phyloP scores from a whole-genome alignment of 768 basidiomycete genomes.

The Glaciozyma antarctica region DNA sequence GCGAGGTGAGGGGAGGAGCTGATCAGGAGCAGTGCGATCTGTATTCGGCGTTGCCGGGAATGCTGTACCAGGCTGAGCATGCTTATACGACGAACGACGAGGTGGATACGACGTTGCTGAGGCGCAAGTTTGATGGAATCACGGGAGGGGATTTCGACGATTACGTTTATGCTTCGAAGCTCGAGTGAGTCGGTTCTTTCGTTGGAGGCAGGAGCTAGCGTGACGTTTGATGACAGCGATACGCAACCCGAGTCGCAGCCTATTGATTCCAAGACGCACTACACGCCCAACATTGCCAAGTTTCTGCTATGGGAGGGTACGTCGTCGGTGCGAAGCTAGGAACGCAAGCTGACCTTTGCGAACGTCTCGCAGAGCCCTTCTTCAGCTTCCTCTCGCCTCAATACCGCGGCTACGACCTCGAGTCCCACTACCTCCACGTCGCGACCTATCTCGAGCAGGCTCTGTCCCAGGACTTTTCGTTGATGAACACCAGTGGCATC shows the following conservation, averaged over 20 bases:
- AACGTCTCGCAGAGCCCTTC: conserved; percentile 28
- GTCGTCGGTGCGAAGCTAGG: not conserved
- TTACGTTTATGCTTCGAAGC: conserved; percentile 31
- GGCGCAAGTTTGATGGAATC: conserved; percentile 33
- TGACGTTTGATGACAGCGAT: conserved; percentile 16
- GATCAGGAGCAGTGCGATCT: not conserved
- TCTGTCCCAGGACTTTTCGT: conserved; percentile 19
- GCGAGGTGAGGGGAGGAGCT: conserved; percentile 17
- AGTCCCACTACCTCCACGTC: conserved; percentile 28
- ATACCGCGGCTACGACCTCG: conserved; percentile 32
- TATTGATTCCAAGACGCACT: conserved; percentile 20
- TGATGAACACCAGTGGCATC: conserved; percentile 19
- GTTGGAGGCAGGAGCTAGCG: not conserved
- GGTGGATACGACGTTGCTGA: conserved; percentile 26
- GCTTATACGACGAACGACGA: conserved; percentile 27
- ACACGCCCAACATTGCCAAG: conserved; percentile 31
- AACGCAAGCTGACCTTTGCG: not conserved
- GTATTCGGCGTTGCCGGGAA: conserved; percentile 27
- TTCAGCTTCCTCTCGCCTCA: conserved; percentile 32
- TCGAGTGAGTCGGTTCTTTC: conserved; percentile 20
- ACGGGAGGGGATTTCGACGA: conserved; percentile 31
- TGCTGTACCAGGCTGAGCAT: conserved; percentile 26
- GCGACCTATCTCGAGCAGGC: conserved; percentile 29
- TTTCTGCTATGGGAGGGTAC: conserved; percentile 33
- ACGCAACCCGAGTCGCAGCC: conserved; percentile 32